These are phyloP conservation scores for Boletus sp. DNA, from an alignment of 768 basidiomycete species.

Conservation along the genomic window DNA sequence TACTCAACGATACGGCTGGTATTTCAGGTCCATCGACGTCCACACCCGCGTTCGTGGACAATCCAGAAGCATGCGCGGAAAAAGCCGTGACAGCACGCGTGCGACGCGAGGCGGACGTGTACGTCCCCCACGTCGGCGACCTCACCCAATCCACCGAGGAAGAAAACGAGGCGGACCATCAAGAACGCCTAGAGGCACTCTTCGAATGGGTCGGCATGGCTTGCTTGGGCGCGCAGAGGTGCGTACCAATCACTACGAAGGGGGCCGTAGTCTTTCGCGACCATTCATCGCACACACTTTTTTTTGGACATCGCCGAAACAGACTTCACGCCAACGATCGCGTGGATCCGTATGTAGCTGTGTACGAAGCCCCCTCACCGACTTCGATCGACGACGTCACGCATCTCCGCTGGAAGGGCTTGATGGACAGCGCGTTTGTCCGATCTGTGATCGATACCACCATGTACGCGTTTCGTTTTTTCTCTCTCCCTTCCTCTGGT, in stretches of 20 bases:
- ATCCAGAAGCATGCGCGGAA: too few species aligned
- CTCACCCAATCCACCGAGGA: slow-evolving; percentile 32
- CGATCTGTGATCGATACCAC: slow-evolving; percentile 47
- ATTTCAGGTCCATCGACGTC: neutral
- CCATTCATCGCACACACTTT: neutral
- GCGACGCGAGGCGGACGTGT: slow-evolving; percentile 32
- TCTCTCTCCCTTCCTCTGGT: neutral
- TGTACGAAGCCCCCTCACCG: slow-evolving; percentile 55
- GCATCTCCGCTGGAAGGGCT: slow-evolving; percentile 59
- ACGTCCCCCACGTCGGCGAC: slow-evolving; percentile 37
- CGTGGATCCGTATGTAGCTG: slow-evolving; percentile 64
- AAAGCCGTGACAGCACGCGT: slow-evolving; percentile 22
- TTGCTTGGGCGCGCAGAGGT: slow-evolving; percentile 57
- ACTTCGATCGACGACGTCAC: slow-evolving; percentile 44
- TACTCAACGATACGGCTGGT: neutral
- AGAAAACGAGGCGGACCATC: slow-evolving; percentile 46
- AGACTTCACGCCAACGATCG: slow-evolving; percentile 63
- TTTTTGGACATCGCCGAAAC: neutral
- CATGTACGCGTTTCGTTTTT: slow-evolving; percentile 22
- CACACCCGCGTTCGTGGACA: neutral
- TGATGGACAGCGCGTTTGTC: slow-evolving; percentile 52
- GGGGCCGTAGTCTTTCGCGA: neutral
- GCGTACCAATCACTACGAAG: too few species aligned
- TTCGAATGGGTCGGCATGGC: slow-evolving; percentile 80
- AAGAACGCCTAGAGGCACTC: slow-evolving; percentile 40